Evolutionary conservation across 257 asterid species (phyloP), one percentile per base, ranked within the genome.

Genomic region (Ilex aquifolium): DNA sequence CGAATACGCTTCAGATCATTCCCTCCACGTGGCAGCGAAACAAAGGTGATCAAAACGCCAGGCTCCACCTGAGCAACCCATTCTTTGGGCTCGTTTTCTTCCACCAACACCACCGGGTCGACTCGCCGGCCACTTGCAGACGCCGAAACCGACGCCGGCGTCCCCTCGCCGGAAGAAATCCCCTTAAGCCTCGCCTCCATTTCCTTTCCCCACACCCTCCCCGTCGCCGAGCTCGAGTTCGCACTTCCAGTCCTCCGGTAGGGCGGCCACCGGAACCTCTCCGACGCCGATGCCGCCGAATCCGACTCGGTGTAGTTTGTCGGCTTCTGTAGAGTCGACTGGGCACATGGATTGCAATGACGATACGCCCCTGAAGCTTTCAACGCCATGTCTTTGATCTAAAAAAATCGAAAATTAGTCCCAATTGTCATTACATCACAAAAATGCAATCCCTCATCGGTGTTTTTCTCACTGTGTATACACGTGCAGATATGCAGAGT

Each of bases 51-150:
- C 62, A 92, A 72, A 13, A 92, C 99, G 8, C 99, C 99, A 66
- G 97, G 90, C 68, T 92, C 99, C 66, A 92, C 97, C 74, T 92
- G 99, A 31, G 97, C 97, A 66, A 92, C 99, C 99, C 99, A 88
- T 85, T 92, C 99, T 71, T 89, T 88, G 2, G 95, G 95, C 79
- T 87, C 97, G 72, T 65, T 85, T 83, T 88, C 98, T 78, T 91
- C 97, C 49, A 85, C 89, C 72, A 91, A 87, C 67, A 88, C 92
- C 10, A 87, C 81, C 70, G 95, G 86, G 52, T 86, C 95, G 53
- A 74, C 83, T 57, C 98, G 82, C 69, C 98, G 90, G n/a, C 95
- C 93, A 67, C 97, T 92, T 36, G 93, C 54, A 40, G 49, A 56
- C 49, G 62, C 68, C 56, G 98, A 96, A 32, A 91, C 54, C 55